Conservation (phyloP, 2,329 filamentous ascomycete genomes). For the Colletotrichum karsti region DNA sequence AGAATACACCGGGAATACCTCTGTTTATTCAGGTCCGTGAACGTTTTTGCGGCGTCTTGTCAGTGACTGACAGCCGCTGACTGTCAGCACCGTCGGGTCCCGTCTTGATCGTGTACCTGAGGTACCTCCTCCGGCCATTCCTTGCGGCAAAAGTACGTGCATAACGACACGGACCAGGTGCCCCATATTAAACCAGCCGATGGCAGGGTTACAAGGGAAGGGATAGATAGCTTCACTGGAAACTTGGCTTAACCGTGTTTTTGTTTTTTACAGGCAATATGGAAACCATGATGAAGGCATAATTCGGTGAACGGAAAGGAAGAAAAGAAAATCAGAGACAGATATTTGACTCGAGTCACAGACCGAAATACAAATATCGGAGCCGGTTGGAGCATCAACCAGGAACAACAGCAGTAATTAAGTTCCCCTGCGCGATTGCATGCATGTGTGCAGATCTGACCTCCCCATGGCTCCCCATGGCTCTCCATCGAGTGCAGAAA, state of each 20-base stretch:
- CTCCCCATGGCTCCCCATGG: not conserved
- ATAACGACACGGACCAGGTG: conserved; percentile 23
- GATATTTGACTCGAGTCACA: not conserved
- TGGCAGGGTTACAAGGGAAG: not conserved
- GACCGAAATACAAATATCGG: not conserved
- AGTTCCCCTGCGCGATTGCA: conserved; percentile 13
- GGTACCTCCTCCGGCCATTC: not conserved
- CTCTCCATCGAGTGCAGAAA: not conserved
- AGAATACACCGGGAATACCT: no score
- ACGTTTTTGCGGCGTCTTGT: no score
- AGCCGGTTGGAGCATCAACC: not conserved
- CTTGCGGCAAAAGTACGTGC: conserved; percentile 8
- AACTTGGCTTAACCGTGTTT: not conserved
- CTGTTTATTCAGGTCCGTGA: not conserved
- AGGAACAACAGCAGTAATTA: not conserved
- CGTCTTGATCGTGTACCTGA: not conserved
- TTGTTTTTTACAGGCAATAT: no score
- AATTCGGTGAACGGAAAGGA: not conserved
- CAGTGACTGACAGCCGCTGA: not conserved
- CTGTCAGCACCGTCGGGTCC: not conserved
- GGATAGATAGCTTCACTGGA: not conserved
- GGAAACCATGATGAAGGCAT: not conserved
- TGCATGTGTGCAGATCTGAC: conserved; percentile 21
- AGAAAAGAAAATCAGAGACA: not conserved
- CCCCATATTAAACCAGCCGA: not conserved